Percentiles rank a stretch among this genome's conserved stretches.
Evolutionary conservation across 2,329 filamentous ascomycete genomes (phyloP).

Genomic region (Aspergillus unguis): DNA sequence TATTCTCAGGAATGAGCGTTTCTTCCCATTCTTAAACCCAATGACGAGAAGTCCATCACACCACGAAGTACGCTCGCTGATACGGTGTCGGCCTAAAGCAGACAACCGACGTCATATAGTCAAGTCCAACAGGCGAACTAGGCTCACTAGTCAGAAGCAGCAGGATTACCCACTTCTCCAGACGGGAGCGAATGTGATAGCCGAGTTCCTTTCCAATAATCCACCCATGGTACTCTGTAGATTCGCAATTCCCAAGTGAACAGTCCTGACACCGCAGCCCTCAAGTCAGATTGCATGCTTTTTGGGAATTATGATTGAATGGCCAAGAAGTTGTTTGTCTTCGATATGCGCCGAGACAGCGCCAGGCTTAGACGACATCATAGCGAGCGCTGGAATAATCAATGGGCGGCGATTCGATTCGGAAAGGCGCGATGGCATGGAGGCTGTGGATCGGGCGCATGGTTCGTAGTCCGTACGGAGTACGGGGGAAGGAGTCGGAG

Average conservation of each 20-base stretch:
- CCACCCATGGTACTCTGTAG: not conserved
- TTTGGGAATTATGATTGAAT: not conserved
- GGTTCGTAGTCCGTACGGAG: not conserved
- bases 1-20: slow-evolving; percentile 1
- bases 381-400: not conserved
- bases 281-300: slow-evolving; percentile 1
- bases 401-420: too few relatives aligned
- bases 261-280: too few relatives aligned
- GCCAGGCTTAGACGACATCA: not conserved
- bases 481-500: not conserved
- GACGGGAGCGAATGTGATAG: not conserved
- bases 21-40: slow-evolving; percentile 3
- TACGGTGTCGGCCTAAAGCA: not conserved
- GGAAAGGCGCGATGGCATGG: not conserved
- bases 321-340: not conserved
- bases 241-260: not conserved
- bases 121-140: too few relatives aligned
- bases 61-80: too few relatives aligned
- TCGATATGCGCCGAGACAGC: not conserved
- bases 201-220: slow-evolving; percentile 6
- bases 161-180: too few relatives aligned
- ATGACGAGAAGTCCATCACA: not conserved
- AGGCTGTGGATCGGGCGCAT: not conserved
- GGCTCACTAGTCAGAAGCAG: too few relatives aligned
- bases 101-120: not conserved